Evolutionary conservation across 2,329 filamentous ascomycete species (phyloP).

Genomic region (Orbilia ellipsospora): DNA sequence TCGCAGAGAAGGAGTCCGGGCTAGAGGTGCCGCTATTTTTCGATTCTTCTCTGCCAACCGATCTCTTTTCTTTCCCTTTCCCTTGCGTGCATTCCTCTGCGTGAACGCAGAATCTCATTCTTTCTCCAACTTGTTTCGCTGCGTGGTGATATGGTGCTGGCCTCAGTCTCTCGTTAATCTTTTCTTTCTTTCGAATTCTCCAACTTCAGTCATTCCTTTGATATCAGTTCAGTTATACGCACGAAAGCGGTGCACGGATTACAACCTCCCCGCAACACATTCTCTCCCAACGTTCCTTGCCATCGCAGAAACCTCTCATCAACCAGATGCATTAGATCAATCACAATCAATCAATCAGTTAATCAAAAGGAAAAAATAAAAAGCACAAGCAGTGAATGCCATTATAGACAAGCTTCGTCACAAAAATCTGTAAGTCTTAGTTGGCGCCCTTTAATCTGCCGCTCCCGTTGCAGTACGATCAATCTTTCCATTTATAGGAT

Average conservation of each 20-base stretch:
- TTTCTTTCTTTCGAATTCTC: conserved; percentile 14
- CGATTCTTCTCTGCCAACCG: conserved; percentile 11
- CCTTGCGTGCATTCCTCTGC: conserved; percentile 49
- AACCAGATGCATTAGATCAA: conserved; percentile 5
- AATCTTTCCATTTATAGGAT: conserved; percentile 3
- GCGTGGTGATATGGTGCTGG: conserved; percentile 30
- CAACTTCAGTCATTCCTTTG: conserved; percentile 49
- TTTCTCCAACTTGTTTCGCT: conserved; percentile 18
- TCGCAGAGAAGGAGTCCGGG: conserved; percentile 42
- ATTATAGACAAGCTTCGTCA: conserved; percentile 5
- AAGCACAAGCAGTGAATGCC: background rate
- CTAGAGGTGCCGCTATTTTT: conserved; percentile 18
- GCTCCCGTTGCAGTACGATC: background rate
- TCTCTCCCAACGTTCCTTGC: conserved; percentile 13
- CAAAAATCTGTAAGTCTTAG: conserved; percentile 7
- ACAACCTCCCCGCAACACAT: conserved; percentile 33
- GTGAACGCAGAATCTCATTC: conserved; percentile 19
- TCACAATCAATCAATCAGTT: too few relatives aligned
- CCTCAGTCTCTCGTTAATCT: conserved; percentile 24
- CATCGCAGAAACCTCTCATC: conserved; percentile 30
- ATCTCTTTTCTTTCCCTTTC: conserved; percentile 35
- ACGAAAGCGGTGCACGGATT: conserved; percentile 16
- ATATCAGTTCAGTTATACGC: conserved; percentile 17
- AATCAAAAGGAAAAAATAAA: background rate
- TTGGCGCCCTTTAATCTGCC: conserved; percentile 17